These are phyloP conservation scores for Oryza officinalis DNA, from an alignment of 176 grass and related monocot species.

Conservation along the genomic window DNA sequence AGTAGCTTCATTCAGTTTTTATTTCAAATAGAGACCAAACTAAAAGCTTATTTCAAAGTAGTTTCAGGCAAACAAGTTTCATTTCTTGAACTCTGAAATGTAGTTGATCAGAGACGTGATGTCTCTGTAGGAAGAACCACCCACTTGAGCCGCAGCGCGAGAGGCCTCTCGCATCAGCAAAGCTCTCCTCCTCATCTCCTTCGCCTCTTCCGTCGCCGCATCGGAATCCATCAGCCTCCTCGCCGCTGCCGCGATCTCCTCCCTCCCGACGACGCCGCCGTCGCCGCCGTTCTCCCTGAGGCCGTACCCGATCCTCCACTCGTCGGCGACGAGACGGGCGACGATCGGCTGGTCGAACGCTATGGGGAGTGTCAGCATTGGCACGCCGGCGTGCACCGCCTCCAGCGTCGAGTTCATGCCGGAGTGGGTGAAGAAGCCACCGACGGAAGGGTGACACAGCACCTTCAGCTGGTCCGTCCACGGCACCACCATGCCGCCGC, in stretches of 20 bases:
- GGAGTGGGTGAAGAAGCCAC: slow-evolving; percentile 50
- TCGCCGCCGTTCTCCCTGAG: slow-evolving; percentile 16
- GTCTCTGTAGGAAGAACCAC: slow-evolving; percentile 34
- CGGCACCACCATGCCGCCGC: slow-evolving; percentile 25
- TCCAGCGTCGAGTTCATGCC: slow-evolving; percentile 60
- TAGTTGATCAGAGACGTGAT: slow-evolving; percentile 43
- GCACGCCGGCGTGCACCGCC: slow-evolving; percentile 36
- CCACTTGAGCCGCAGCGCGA: slow-evolving; percentile 6
- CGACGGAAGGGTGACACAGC: slow-evolving; percentile 45
- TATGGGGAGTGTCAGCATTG: slow-evolving; percentile 40
- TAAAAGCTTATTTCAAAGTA: neutral
- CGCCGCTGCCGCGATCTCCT: slow-evolving; percentile 26
- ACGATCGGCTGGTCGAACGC: slow-evolving; percentile 46
- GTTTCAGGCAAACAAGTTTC: neutral
- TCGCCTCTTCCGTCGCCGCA: neutral
- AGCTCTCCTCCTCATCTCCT: slow-evolving; percentile 30
- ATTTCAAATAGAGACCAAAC: neutral
- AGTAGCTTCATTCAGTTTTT: too few relatives aligned
- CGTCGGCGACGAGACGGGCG: slow-evolving; percentile 33
- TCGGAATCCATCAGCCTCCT: slow-evolving; percentile 38
- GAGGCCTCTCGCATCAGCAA: slow-evolving; percentile 23
- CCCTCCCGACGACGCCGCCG: slow-evolving; percentile 14
- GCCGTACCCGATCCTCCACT: slow-evolving; percentile 28
- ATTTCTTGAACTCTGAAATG: slow-evolving; percentile 14
- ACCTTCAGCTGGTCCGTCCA: slow-evolving; percentile 49